Percentiles rank a stretch among this genome's conserved stretches.
Evolutionary conservation across 257 asterid species (phyloP).

Genomic region (Anisodus tanguticus): DNA sequence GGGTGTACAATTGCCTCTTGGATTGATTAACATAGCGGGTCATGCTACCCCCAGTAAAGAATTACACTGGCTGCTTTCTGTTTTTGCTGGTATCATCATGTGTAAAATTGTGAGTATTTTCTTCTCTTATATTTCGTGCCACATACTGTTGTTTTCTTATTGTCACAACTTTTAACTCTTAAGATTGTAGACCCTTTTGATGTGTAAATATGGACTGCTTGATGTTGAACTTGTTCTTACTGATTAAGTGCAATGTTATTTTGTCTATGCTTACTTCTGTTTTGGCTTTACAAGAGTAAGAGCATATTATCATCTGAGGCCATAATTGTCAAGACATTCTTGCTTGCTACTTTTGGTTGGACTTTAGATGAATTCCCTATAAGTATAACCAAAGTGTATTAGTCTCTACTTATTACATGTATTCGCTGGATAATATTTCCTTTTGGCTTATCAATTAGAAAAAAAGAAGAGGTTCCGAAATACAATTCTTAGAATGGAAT

Average conservation of each 20-base stretch:
- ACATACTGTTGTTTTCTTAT: background rate
- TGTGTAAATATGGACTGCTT: background rate
- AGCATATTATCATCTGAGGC: background rate
- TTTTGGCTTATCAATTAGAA: conserved; percentile 7
- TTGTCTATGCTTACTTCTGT: background rate
- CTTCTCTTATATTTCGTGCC: background rate
- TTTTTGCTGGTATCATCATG: conserved; percentile 71
- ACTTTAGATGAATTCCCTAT: background rate
- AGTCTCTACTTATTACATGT: background rate
- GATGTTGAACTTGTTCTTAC: background rate
- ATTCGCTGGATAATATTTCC: conserved; percentile 1
- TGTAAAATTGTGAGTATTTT: conserved; percentile 72
- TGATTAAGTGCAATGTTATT: background rate
- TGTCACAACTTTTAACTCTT: background rate
- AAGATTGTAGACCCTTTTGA: background rate
- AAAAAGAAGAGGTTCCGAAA: background rate
- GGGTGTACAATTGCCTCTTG: conserved; percentile 38
- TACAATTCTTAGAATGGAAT: background rate
- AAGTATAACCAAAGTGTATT: background rate
- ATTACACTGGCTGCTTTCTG: conserved; percentile 63
- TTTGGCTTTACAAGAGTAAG: background rate
- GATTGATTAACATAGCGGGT: conserved; percentile 45
- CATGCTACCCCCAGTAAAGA: conserved; percentile 58
- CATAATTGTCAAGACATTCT: no score
- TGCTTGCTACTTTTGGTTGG: no score